These are phyloP conservation scores for Speleostelium caveatum DNA, from an alignment of 78 protist species.

Conservation along the genomic window DNA sequence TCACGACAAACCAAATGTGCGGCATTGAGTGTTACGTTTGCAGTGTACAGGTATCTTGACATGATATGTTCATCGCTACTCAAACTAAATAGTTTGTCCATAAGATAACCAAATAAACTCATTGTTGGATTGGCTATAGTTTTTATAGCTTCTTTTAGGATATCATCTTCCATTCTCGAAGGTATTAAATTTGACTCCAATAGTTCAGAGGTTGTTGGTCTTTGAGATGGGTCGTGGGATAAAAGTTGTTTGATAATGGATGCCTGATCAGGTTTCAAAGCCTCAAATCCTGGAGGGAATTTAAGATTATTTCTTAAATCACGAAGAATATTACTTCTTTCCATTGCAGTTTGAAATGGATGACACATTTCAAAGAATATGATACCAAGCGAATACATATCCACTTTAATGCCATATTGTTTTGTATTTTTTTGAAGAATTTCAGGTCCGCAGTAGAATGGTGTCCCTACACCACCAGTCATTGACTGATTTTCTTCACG, in stretches of 20 bases:
- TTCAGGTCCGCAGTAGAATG: constrained; percentile 82
- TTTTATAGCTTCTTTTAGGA: constrained; percentile 75
- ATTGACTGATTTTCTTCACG: constrained; percentile 16
- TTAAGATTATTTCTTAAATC: constrained; percentile 33
- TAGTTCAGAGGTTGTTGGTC: constrained; percentile 73
- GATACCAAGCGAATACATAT: constrained; percentile 82
- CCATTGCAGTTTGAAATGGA: constrained; percentile 82
- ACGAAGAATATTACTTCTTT: constrained; percentile 26
- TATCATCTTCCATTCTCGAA: constrained; percentile 78
- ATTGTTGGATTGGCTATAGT: constrained; percentile 60
- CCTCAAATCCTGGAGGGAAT: constrained; percentile 85
- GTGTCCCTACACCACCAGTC: constrained; percentile 85
- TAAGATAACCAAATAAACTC: constrained; percentile 34
- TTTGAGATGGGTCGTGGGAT: constrained; percentile 38
- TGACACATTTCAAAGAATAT: constrained; percentile 86
- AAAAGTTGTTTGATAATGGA: constrained; percentile 54
- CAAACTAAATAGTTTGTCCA: constrained; percentile 64
- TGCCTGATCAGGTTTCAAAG: constrained; percentile 68
- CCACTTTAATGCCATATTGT: constrained; percentile 81
- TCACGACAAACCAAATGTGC: constrained; percentile 24
- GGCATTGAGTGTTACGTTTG: not conserved
- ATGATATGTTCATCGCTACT: constrained; percentile 41
- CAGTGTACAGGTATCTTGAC: constrained; percentile 40
- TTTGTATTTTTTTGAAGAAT: constrained; percentile 37
- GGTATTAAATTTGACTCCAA: constrained; percentile 62